Evolutionary conservation across 1,139 yeast species (phyloP).

Genomic region (Yamadazyma siamensis): DNA sequence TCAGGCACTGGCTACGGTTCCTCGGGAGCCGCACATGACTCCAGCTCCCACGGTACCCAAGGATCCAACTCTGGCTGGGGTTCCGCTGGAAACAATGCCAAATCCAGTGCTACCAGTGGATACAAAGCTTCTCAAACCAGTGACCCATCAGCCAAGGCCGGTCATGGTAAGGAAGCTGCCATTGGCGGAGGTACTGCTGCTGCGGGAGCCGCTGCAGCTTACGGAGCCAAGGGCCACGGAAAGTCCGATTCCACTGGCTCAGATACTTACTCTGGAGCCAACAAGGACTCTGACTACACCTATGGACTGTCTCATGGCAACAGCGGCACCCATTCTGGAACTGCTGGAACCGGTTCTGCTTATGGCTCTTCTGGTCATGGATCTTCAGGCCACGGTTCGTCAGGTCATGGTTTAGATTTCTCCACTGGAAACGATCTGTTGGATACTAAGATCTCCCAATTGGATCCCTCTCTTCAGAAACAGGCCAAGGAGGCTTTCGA

Average conservation of each 20-base stretch:
- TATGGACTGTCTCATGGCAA: too few relatives aligned
- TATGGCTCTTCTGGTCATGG: constrained; percentile 7
- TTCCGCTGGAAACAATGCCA: constrained; percentile 10
- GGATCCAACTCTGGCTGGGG: constrained; percentile 8
- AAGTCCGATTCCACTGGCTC: constrained; percentile 7
- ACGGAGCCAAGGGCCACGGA: constrained; percentile 6
- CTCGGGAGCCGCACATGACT: not conserved
- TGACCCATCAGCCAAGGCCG: constrained; percentile 10
- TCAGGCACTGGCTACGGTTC: constrained; percentile 1
- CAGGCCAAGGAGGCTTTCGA: constrained; percentile 39
- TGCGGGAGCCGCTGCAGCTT: constrained; percentile 13
- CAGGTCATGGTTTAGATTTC: constrained; percentile 15
- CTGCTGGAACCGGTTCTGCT: not conserved
- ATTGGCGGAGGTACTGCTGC: constrained; percentile 12
- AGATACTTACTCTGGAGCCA: constrained; percentile 5
- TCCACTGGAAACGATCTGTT: constrained; percentile 33
- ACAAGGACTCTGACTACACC: constrained; percentile 6
- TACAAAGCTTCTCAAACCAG: constrained; percentile 9
- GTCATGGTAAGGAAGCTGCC: constrained; percentile 14
- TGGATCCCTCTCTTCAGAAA: constrained; percentile 31
- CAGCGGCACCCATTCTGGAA: not conserved
- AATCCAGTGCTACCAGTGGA: constrained; percentile 9
- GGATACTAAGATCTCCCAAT: constrained; percentile 30
- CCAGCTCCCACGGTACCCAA: constrained; percentile 8
- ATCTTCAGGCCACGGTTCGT: constrained; percentile 2